A percentile compares a stretch with the other conserved stretches of the same genome.
Evolutionary conservation across 2,329 filamentous ascomycete species (phyloP).

Genomic region (Aspergillus brasiliensis): DNA sequence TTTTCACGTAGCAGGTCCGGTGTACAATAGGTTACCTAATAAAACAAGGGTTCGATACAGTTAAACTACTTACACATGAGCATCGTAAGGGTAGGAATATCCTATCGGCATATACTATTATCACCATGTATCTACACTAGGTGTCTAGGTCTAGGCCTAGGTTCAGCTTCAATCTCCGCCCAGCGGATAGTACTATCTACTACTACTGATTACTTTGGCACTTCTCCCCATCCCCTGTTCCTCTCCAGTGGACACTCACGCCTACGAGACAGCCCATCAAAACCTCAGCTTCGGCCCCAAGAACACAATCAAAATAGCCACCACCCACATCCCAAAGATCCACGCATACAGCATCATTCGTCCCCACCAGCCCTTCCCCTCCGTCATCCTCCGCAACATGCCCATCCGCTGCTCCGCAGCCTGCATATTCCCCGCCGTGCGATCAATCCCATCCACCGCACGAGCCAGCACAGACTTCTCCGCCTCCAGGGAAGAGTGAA

Average conservation of each 20-base stretch:
- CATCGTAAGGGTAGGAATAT: too few relatives aligned
- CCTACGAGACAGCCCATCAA: constrained; percentile 40
- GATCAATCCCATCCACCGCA: constrained; percentile 74
- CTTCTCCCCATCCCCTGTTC: too few relatives aligned
- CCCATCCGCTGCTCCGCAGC: constrained; percentile 77
- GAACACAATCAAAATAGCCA: constrained; percentile 77
- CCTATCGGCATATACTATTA: too few relatives aligned
- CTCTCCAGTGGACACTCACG: too few relatives aligned
- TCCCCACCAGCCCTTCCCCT: constrained; percentile 86
- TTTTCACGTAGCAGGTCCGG: constrained; percentile 23
- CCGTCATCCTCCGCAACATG: constrained; percentile 73
- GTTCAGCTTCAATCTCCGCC: too few relatives aligned
- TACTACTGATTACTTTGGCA: too few relatives aligned
- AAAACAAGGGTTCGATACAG: too few relatives aligned
- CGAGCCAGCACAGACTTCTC: constrained; percentile 71
- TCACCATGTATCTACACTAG: too few relatives aligned
- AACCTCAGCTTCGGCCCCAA: constrained; percentile 86
- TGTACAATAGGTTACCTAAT: background rate
- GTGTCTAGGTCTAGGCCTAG: too few relatives aligned
- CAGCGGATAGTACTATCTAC: too few relatives aligned
- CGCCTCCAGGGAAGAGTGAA: constrained; percentile 72
- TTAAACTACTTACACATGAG: too few relatives aligned
- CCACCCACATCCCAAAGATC: constrained; percentile 80
- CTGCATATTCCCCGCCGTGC: constrained; percentile 74
- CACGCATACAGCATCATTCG: constrained; percentile 80